A percentile compares a stretch with the other conserved stretches of the same genome.
Evolutionary conservation across 2,329 filamentous ascomycete species (phyloP).

Genomic region (Ophiocordyceps camponoti-rufipedis): DNA sequence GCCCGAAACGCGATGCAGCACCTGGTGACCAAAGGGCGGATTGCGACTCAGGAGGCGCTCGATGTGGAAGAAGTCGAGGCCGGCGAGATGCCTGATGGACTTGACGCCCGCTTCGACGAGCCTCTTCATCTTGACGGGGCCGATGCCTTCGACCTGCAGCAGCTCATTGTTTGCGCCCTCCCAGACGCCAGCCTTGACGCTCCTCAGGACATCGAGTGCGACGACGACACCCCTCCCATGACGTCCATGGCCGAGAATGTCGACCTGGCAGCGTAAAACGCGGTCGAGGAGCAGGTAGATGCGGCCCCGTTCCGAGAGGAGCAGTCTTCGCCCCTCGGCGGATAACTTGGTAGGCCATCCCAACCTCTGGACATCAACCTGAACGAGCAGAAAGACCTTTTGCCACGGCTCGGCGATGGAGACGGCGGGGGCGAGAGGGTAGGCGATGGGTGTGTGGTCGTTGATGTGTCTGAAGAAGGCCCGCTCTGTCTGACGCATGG

Average conservation of each 20-base stretch:
- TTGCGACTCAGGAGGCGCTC: slow-evolving; percentile 63
- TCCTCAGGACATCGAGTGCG: slow-evolving; percentile 61
- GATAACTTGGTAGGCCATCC: slow-evolving; percentile 36
- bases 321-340: slow-evolving; percentile 12
- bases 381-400: slow-evolving; percentile 60
- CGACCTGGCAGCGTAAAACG: slow-evolving; percentile 18
- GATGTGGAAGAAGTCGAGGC: slow-evolving; percentile 50
- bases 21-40: slow-evolving; percentile 60
- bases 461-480: slow-evolving; percentile 20
- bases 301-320: slow-evolving; percentile 12
- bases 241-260: slow-evolving; percentile 16
- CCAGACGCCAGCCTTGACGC: slow-evolving; percentile 59
- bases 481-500: slow-evolving; percentile 15
- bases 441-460: slow-evolving; percentile 18
- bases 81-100: slow-evolving; percentile 51
- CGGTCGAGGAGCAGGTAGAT: slow-evolving; percentile 16
- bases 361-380: slow-evolving; percentile 47
- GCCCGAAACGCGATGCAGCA: slow-evolving; percentile 42
- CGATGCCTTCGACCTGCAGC: slow-evolving; percentile 66
- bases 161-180: slow-evolving; percentile 68
- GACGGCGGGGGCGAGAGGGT: slow-evolving; percentile 15
- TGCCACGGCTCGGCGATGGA: slow-evolving; percentile 42
- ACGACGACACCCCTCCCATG: slow-evolving; percentile 52
- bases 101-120: slow-evolving; percentile 53
- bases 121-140: slow-evolving; percentile 56